Conservation (phyloP, 116 monocot genomes). For the Dioscorea cayenensis region DNA sequence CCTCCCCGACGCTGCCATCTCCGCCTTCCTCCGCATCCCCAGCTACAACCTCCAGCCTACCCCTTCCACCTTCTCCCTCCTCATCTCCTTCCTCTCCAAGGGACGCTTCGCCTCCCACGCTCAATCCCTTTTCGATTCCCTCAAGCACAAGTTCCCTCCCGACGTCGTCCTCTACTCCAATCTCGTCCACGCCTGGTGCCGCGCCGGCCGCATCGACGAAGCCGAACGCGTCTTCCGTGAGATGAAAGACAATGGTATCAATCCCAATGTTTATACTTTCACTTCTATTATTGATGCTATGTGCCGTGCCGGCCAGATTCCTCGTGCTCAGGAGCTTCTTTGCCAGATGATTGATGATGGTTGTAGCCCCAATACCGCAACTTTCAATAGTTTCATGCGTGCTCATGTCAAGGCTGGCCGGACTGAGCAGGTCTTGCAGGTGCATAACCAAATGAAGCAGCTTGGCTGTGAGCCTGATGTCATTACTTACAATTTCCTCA, state of each 20-base stretch:
- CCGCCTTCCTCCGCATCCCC: conserved; percentile 59
- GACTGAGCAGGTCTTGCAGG: conserved; percentile 71
- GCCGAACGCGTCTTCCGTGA: conserved; percentile 65
- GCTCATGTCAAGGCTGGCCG: conserved; percentile 66
- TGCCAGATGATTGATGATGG: conserved; percentile 81
- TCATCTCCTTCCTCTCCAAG: conserved; percentile 52
- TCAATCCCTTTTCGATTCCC: conserved; percentile 63
- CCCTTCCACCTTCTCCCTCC: conserved; percentile 38
- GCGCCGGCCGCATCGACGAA: conserved; percentile 54
- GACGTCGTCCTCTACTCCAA: conserved; percentile 80
- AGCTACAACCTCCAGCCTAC: conserved; percentile 54
- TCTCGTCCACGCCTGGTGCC: conserved; percentile 89
- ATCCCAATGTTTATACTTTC: conserved; percentile 93
- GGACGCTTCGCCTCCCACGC: conserved; percentile 69
- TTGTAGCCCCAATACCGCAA: conserved; percentile 67
- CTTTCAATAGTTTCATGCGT: conserved; percentile 74
- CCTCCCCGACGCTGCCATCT: conserved; percentile 42
- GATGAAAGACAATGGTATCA: conserved; percentile 48
- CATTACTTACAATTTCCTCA: conserved; percentile 86
- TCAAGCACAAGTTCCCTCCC: conserved; percentile 39
- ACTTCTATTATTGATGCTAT: conserved; percentile 75
- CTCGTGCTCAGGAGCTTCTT: conserved; percentile 73
- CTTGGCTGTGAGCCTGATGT: conserved; percentile 60
- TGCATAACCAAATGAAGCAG: conserved; percentile 88
- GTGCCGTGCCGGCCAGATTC: conserved; percentile 63